Percentiles rank a stretch among this genome's conserved stretches.
phyloP scores from a whole-genome alignment of 2,329 filamentous ascomycete species.

The Aspergillus awamori region DNA sequence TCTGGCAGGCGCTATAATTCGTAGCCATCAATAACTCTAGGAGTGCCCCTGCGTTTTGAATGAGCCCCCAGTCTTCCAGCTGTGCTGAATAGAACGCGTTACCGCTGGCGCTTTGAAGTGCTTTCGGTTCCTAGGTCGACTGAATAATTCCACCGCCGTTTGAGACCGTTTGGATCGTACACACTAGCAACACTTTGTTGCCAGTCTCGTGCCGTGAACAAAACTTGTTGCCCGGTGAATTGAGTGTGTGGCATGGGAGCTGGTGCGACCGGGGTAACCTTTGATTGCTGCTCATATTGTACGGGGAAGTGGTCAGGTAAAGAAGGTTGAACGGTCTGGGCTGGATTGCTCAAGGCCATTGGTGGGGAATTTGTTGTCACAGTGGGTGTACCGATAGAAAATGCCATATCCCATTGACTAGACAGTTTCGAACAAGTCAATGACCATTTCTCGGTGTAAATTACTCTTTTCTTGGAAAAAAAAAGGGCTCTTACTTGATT shows the following conservation, averaged over 20 bases:
- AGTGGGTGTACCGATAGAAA: slow-evolving; percentile 67
- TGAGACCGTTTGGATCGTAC: slow-evolving; percentile 49
- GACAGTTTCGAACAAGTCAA: slow-evolving; percentile 5
- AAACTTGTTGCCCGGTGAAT: slow-evolving; percentile 36
- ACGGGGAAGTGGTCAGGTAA: slow-evolving; percentile 38
- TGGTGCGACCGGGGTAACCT: slow-evolving; percentile 32
- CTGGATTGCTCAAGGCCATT: slow-evolving; percentile 39
- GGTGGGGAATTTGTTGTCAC: slow-evolving; percentile 46
- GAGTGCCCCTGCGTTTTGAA: background rate
- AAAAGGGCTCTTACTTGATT: slow-evolving; percentile 71
- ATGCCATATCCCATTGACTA: slow-evolving; percentile 95
- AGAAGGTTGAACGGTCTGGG: slow-evolving; percentile 31
- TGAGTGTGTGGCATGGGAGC: slow-evolving; percentile 39
- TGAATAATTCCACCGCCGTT: slow-evolving; percentile 48
- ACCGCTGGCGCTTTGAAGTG: slow-evolving; percentile 38
- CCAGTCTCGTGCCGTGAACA: slow-evolving; percentile 52
- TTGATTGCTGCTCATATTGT: slow-evolving; percentile 37
- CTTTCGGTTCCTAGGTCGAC: slow-evolving; percentile 35
- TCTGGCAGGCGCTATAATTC: background rate
- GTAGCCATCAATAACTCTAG: background rate
- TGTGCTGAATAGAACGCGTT: slow-evolving; percentile 5
- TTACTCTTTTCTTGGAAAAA: no score
- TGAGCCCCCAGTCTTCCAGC: background rate
- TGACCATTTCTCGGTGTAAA: background rate
- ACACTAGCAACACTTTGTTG: slow-evolving; percentile 53